Conservation (phyloP, 441 rosid genomes). For the Euphorbia schlechtendalii region DNA sequence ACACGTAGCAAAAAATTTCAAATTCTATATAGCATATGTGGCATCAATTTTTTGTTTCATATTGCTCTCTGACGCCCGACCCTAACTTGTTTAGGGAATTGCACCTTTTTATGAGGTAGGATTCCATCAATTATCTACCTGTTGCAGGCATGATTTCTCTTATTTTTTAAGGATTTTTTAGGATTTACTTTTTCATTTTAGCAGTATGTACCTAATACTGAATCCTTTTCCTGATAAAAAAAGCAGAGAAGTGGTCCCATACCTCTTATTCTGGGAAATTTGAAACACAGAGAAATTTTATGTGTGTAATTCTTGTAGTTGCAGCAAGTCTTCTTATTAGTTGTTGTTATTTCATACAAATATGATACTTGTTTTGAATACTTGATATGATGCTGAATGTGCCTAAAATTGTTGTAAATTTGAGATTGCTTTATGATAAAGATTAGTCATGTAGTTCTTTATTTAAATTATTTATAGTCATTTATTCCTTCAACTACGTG, state of each 20-base stretch:
- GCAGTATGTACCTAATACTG: neutral
- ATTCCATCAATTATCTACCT: slow-evolving; percentile 90
- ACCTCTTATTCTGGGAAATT: too few relatives aligned
- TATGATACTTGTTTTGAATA: neutral
- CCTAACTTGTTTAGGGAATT: slow-evolving; percentile 54
- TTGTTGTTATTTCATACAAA: neutral
- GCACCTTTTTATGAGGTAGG: too few relatives aligned
- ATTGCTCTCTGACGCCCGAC: slow-evolving; percentile 9
- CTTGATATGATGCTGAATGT: neutral
- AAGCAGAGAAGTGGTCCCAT: slow-evolving; percentile 69
- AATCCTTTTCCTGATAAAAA: slow-evolving; percentile 2
- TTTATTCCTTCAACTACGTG: neutral
- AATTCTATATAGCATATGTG: neutral
- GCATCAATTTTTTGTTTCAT: neutral
- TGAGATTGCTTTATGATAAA: too few relatives aligned
- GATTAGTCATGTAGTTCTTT: neutral
- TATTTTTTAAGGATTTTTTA: neutral
- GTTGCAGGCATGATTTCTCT: slow-evolving; percentile 28
- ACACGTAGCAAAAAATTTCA: slow-evolving; percentile 10
- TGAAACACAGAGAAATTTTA: slow-evolving; percentile 79
- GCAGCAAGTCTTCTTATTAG: neutral
- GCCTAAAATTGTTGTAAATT: too few relatives aligned
- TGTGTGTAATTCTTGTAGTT: slow-evolving; percentile 14
- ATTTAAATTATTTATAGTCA: neutral
- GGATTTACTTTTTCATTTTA: neutral